These are phyloP conservation scores for Leptographium wingfieldii DNA, from an alignment of 2,329 filamentous ascomycete genomes.

Conservation along the genomic window DNA sequence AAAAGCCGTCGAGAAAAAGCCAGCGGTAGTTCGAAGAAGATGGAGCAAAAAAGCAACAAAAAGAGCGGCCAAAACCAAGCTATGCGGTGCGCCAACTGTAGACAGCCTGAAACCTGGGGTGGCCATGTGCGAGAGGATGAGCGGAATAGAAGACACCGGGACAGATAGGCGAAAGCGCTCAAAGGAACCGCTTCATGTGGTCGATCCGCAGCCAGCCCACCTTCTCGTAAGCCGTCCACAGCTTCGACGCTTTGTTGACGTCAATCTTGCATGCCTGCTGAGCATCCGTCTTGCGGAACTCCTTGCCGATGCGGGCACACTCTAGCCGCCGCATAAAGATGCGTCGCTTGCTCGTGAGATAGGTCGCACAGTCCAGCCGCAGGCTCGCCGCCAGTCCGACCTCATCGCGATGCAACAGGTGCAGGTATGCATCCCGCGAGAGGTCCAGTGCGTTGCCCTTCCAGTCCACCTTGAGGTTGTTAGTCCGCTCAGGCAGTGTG, in stretches of 20 bases:
- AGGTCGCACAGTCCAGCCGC: slow-evolving; percentile 74
- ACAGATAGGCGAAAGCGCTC: neutral
- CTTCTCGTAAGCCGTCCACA: slow-evolving; percentile 80
- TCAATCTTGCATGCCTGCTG: slow-evolving; percentile 98
- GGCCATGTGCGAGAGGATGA: neutral
- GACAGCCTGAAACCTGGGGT: no score
- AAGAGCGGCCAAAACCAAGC: neutral
- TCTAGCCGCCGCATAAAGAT: slow-evolving; percentile 72
- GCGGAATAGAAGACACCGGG: neutral
- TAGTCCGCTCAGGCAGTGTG: slow-evolving; percentile 52
- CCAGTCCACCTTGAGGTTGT: slow-evolving; percentile 75
- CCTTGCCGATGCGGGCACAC: slow-evolving; percentile 55
- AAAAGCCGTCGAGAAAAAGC: neutral
- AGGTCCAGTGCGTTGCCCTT: slow-evolving; percentile 72
- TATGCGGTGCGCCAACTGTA: no score
- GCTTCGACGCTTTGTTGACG: slow-evolving; percentile 90
- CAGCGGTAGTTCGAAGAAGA: neutral
- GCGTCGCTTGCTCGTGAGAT: slow-evolving; percentile 83
- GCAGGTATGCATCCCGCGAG: slow-evolving; percentile 53
- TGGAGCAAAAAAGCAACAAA: neutral
- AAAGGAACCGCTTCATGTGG: slow-evolving; percentile 23
- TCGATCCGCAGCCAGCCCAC: slow-evolving; percentile 64
- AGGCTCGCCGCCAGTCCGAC: slow-evolving; percentile 63
- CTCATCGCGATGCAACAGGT: slow-evolving; percentile 69
- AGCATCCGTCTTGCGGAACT: slow-evolving; percentile 89